phyloP scores from a whole-genome alignment of 1,284 basidiomycete genomes.

The Filobasidium uniguttulatum region DNA sequence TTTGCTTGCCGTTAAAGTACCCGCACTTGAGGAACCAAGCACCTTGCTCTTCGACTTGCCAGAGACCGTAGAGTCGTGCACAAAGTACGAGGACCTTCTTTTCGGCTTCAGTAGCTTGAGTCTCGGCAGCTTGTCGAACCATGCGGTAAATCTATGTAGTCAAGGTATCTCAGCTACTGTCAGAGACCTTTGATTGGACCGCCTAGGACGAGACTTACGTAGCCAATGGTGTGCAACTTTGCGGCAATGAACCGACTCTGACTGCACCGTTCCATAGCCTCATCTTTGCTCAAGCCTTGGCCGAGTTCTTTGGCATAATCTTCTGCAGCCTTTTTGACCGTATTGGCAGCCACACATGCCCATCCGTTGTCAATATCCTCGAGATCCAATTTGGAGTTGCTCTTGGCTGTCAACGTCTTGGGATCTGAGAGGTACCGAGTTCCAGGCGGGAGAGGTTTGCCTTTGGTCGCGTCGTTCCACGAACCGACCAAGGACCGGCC shows the following conservation, averaged over 20 bases:
- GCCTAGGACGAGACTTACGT: conserved; percentile 15
- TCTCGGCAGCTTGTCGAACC: conserved; percentile 35
- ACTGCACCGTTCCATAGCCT: conserved; percentile 44
- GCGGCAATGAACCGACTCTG: conserved; percentile 45
- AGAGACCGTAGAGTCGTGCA: conserved; percentile 40
- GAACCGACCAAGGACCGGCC: conserved; percentile 42
- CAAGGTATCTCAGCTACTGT: neutral
- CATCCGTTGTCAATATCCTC: conserved; percentile 41
- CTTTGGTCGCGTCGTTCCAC: conserved; percentile 40
- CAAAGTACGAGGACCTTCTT: conserved; percentile 32
- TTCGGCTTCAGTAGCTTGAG: conserved; percentile 28
- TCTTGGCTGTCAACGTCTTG: conserved; percentile 36
- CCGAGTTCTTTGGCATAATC: conserved; percentile 38
- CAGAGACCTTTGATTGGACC: neutral
- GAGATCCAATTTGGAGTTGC: conserved; percentile 38
- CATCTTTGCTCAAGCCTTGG: conserved; percentile 40
- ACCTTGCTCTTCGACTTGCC: conserved; percentile 46
- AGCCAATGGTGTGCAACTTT: conserved; percentile 37
- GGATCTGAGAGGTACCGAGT: conserved; percentile 41
- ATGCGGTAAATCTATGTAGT: conserved; percentile 31
- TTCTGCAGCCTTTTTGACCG: conserved; percentile 43
- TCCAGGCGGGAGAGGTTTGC: conserved; percentile 39
- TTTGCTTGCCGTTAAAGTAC: conserved; percentile 38
- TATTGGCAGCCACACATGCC: conserved; percentile 43
- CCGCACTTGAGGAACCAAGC: conserved; percentile 44